Conservation (phyloP, 2,329 filamentous ascomycete species). For the Aspergillus sp. region DNA sequence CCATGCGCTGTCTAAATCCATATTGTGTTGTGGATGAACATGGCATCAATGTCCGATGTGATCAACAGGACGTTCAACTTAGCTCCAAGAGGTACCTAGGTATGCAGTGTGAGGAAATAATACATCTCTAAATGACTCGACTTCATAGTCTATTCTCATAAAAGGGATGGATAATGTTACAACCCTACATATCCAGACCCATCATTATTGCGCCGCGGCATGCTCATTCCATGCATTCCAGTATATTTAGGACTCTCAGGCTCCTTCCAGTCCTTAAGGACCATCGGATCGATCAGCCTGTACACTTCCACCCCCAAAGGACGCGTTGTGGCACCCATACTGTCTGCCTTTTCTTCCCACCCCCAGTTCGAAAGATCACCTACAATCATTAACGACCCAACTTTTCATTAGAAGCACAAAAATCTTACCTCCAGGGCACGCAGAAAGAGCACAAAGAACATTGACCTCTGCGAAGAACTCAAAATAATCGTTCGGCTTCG, state of each 20-base stretch:
- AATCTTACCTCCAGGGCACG: constrained; percentile 75
- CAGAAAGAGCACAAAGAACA: constrained; percentile 62
- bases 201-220: constrained; percentile 40
- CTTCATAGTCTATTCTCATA: too few relatives aligned
- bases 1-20: too few relatives aligned
- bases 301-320: constrained; percentile 74
- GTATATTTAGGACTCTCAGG: constrained; percentile 60
- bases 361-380: constrained; percentile 78
- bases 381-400: too few relatives aligned
- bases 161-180: constrained; percentile 1
- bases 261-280: constrained; percentile 62
- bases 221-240: constrained; percentile 63
- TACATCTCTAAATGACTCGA: too few relatives aligned
- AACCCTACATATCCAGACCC: constrained; percentile 24
- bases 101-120: too few relatives aligned
- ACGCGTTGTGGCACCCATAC: constrained; percentile 67
- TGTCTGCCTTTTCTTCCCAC: constrained; percentile 60
- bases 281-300: constrained; percentile 52
- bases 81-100: too few relatives aligned
- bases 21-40: too few relatives aligned
- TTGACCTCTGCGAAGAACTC: constrained; percentile 81
- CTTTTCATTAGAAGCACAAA: too few relatives aligned
- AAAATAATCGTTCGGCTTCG: constrained; percentile 53
- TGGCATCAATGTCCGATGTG: too few relatives aligned
- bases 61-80: too few relatives aligned